Percentiles rank a stretch among this genome's conserved stretches.
phyloP scores from a whole-genome alignment of 805 yeast genomes.

The Myxozyma monticola region DNA sequence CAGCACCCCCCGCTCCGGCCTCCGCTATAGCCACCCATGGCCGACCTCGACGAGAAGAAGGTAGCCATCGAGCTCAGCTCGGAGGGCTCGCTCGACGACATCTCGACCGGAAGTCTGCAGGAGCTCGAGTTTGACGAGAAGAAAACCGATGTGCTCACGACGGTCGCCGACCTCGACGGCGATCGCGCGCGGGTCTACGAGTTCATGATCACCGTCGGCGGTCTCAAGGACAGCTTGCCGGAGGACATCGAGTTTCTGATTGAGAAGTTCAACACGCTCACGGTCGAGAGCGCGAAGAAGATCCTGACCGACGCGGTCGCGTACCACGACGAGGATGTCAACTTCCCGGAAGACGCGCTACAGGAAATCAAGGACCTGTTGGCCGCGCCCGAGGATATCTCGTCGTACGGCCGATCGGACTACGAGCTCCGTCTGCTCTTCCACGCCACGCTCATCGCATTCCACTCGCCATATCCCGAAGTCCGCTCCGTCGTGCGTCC shows the following conservation, averaged over 20 bases:
- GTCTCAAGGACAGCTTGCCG: constrained; percentile 1
- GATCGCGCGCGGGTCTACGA: constrained; percentile 2
- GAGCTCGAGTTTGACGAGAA: background rate
- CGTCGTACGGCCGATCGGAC: constrained; percentile 3
- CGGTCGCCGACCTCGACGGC: constrained; percentile 1
- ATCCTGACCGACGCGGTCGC: constrained; percentile 3
- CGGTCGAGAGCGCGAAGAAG: constrained; percentile 14
- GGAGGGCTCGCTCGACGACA: background rate
- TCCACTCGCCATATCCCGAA: constrained; percentile 46
- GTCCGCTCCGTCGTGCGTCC: constrained; percentile 39
- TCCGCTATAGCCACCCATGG: no score
- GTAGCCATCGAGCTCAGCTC: background rate
- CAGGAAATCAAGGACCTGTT: constrained; percentile 34
- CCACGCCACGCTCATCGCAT: constrained; percentile 18
- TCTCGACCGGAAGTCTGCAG: background rate
- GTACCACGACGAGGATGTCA: constrained; percentile 46
- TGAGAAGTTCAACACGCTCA: constrained; percentile 42
- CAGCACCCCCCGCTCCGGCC: background rate
- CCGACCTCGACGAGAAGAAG: background rate
- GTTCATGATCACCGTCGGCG: constrained; percentile 3
- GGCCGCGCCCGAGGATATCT: constrained; percentile 11
- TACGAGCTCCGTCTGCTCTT: constrained; percentile 15
- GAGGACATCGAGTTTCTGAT: constrained; percentile 42
- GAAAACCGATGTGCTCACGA: background rate
- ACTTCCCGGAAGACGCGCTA: constrained; percentile 45